phyloP scores from a whole-genome alignment of 164 flowering plant species.

The Umbellularia californica region DNA sequence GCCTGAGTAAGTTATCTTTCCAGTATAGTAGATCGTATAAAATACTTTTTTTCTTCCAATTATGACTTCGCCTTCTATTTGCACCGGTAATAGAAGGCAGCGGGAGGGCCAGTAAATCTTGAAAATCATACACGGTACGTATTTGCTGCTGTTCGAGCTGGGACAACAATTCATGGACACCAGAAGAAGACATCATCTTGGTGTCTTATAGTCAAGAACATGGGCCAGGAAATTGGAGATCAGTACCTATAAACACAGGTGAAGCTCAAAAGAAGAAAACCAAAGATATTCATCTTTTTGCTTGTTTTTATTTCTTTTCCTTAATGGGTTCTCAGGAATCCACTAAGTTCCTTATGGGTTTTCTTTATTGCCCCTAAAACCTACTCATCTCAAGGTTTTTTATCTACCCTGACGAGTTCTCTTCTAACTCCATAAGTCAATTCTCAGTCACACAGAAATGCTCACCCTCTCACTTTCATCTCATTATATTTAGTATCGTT shows the following conservation, averaged over 20 bases:
- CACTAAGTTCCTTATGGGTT: not conserved
- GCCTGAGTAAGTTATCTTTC: too few relatives aligned
- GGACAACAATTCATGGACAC: too few relatives aligned
- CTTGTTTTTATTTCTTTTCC: not conserved
- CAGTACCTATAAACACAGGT: conserved; percentile 12
- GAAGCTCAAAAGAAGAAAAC: not conserved
- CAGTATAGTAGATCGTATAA: too few relatives aligned
- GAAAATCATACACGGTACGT: too few relatives aligned
- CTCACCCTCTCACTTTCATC: not conserved
- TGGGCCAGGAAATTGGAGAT: conserved; percentile 20
- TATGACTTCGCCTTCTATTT: too few relatives aligned
- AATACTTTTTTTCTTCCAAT: too few relatives aligned
- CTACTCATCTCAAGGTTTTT: too few relatives aligned
- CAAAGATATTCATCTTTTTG: not conserved
- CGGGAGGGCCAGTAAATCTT: too few relatives aligned
- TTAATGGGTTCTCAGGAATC: not conserved
- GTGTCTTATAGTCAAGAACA: conserved; percentile 6
- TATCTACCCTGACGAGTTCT: not conserved
- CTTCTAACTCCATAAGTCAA: not conserved
- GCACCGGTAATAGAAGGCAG: too few relatives aligned
- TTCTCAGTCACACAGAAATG: not conserved
- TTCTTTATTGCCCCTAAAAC: too few relatives aligned
- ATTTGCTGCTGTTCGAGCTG: too few relatives aligned
- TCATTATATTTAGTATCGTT: not conserved
- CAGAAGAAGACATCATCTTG: conserved; percentile 14